Conservation (phyloP, 352 stramenopile genomes). For the Phytophthora agathidicida region DNA sequence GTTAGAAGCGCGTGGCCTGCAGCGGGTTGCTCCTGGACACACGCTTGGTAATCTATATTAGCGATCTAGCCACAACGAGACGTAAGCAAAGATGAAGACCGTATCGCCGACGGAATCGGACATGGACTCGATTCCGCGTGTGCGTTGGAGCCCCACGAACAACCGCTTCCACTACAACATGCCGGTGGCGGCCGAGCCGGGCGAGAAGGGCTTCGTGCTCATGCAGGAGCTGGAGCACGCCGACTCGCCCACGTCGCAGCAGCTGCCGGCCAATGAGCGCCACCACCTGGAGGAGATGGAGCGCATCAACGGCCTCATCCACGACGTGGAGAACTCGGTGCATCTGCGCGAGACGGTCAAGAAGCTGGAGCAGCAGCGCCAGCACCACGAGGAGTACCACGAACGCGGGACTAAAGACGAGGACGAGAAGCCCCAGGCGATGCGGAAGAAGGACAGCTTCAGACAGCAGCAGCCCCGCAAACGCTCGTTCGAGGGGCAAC, state of each 20-base stretch:
- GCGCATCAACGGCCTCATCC: constrained; percentile 71
- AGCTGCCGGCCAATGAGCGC: constrained; percentile 58
- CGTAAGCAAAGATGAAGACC: too few relatives aligned
- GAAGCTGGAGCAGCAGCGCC: constrained; percentile 62
- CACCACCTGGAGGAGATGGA: constrained; percentile 79
- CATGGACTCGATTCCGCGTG: constrained; percentile 70
- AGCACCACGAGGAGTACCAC: constrained; percentile 70
- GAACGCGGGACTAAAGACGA: constrained; percentile 58
- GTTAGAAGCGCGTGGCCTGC: too few relatives aligned
- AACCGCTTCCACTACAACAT: constrained; percentile 85
- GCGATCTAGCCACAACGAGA: too few relatives aligned
- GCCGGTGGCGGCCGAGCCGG: constrained; percentile 64
- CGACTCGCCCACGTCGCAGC: constrained; percentile 45
- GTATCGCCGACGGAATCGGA: too few relatives aligned
- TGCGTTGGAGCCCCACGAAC: constrained; percentile 73
- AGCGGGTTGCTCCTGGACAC: too few relatives aligned
- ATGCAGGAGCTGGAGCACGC: constrained; percentile 71
- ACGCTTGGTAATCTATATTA: too few relatives aligned
- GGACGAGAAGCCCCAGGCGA: constrained; percentile 43
- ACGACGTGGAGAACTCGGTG: constrained; percentile 72
- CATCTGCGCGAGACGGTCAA: constrained; percentile 67
- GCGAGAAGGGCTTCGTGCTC: constrained; percentile 67
- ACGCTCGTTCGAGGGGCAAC: constrained; percentile 42
- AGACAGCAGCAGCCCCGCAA: constrained; percentile 48
- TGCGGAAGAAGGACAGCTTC: constrained; percentile 59